Conservation (phyloP, 768 basidiomycete species). For the Clitopilus hobsonii region DNA sequence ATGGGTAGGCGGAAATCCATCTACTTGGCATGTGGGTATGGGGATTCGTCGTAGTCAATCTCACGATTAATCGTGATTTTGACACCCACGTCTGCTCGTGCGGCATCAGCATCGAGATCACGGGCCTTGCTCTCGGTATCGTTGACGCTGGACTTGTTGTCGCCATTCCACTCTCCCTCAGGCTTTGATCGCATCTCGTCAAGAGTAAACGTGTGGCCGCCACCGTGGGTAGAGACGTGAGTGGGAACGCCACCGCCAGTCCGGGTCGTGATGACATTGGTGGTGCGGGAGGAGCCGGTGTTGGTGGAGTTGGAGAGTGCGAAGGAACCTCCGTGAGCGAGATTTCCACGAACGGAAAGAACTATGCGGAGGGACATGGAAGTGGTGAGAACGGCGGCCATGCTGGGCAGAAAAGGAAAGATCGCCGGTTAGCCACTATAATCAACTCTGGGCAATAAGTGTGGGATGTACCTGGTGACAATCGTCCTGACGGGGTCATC, state of each 20-base stretch:
- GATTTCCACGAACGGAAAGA: conserved; percentile 74
- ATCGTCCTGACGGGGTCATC: conserved; percentile 76
- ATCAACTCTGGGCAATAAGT: neutral
- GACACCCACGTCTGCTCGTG: conserved; percentile 34
- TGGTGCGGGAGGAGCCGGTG: conserved; percentile 42
- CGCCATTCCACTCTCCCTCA: conserved; percentile 40
- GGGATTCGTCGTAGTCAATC: conserved; percentile 40
- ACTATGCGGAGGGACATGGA: conserved; percentile 88
- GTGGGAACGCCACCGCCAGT: conserved; percentile 29
- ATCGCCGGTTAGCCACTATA: neutral
- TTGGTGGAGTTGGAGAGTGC: conserved; percentile 42
- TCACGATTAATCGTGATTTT: conserved; percentile 56
- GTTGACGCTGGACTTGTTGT: conserved; percentile 37
- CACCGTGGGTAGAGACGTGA: conserved; percentile 29
- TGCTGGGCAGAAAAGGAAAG: conserved; percentile 31
- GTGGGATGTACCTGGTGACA: conserved; percentile 49
- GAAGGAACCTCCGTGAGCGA: conserved; percentile 68
- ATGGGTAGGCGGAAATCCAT: no score
- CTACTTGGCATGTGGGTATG: conserved; percentile 17
- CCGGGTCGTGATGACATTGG: conserved; percentile 47
- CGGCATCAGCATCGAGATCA: conserved; percentile 23
- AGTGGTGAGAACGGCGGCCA: conserved; percentile 83
- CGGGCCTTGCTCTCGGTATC: conserved; percentile 32
- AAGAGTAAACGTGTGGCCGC: conserved; percentile 45
- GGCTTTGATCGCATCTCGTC: conserved; percentile 48